Evolutionary conservation across 202 grass and related monocot species (phyloP), one percentile per base, ranked within the genome.

Genomic region (Zoysia matrella): DNA sequence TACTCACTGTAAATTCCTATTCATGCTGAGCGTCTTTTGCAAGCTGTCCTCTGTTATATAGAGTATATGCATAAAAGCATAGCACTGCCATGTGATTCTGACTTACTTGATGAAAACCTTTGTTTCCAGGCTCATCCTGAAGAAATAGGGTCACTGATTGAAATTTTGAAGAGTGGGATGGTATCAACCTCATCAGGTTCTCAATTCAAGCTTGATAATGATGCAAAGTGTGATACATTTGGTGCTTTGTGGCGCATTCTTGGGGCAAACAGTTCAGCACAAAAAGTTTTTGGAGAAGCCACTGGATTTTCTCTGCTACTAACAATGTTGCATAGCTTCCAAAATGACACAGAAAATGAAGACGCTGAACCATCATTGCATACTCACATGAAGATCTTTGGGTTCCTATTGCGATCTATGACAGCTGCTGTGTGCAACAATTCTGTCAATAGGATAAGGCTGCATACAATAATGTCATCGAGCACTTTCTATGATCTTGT

Each of bases 141-240:
- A 85, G 96, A 99, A 85, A 77, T 99, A 81, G 96, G 96, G 41
- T 88, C 81, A 60, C 83, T 99, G 47, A 82, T 99, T 79, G 96
- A 99, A 81, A 94, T 94, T 75, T 90, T 99, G 52, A 99, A 99
- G 65, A 94, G 96, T 60, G 96, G 91, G 64, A 99, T 99, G 93
- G 91, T 96, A 76, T 89, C 96, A 71, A 96, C 89, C n/a, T 48
- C 89, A 74, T 91, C 84, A 52, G 96, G 96, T 47, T 94, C 91
- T 82, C 96, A 99, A 51, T 89, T 89, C 86, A 95, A 94, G 76
- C 96, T 99, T 88, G 93, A 90, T 55, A 86, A 85, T 90, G 93
- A 96, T 82, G 96, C 93, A 53, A 91, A 96, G 51, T 94, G 91
- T 74, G 96, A 99, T 75, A 90, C 82, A 61, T 91, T 99, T 41